Evolutionary conservation across 176 grass and related monocot genomes (phyloP).

Genomic region (Oryza coarctata): DNA sequence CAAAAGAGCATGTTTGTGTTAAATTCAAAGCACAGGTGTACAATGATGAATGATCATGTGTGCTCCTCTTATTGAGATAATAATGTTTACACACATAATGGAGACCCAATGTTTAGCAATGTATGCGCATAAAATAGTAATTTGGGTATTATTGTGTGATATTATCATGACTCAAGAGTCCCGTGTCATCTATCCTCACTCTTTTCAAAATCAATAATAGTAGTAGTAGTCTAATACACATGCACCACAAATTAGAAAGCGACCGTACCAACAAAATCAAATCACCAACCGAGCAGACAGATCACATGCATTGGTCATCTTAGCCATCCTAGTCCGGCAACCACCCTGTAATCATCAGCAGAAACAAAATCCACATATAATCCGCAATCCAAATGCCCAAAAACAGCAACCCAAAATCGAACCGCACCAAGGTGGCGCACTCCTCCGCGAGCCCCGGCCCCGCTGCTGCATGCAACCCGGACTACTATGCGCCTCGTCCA

Average conservation of each 20-base stretch:
- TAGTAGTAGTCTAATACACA: no score
- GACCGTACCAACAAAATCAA: neutral
- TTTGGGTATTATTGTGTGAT: neutral
- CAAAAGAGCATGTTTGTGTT: neutral
- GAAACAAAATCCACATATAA: conserved; percentile 1
- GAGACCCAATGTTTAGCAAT: no score
- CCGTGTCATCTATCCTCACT: neutral
- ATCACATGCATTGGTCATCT: conserved; percentile 95
- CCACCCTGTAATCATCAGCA: conserved; percentile 62
- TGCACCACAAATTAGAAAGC: neutral
- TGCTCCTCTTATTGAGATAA: neutral
- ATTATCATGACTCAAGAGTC: neutral
- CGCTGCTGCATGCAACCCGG: conserved; percentile 79
- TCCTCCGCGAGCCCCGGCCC: conserved; percentile 82
- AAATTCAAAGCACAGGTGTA: neutral
- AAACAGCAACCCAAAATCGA: neutral
- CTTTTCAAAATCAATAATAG: neutral
- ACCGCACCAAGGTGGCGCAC: conserved; percentile 78
- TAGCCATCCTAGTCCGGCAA: conserved; percentile 88
- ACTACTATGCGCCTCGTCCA: conserved; percentile 93
- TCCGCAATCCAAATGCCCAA: neutral
- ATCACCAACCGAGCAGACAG: conserved; percentile 69
- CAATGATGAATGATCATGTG: neutral
- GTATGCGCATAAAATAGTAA: neutral
- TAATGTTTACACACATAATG: neutral